These are phyloP conservation scores for Naematelia aurantialba DNA, from an alignment of 768 basidiomycete genomes.

Conservation along the genomic window DNA sequence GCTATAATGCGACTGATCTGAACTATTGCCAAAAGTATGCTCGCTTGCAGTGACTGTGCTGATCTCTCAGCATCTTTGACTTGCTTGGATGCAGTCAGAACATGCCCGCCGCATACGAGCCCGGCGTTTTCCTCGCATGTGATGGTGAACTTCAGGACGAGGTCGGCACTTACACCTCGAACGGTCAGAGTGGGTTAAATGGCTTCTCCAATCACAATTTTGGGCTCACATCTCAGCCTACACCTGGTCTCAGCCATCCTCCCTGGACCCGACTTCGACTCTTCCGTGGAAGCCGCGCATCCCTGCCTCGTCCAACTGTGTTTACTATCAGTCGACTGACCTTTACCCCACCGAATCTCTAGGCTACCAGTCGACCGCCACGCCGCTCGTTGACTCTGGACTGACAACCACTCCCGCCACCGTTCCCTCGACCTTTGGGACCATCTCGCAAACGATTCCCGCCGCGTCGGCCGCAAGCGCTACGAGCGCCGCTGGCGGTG, in stretches of 20 bases:
- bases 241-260: slow-evolving; percentile 10
- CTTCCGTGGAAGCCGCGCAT: slow-evolving; percentile 11
- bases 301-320: slow-evolving; percentile 13
- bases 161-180: slow-evolving; percentile 12
- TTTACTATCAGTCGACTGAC: slow-evolving; percentile 9
- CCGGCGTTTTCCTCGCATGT: slow-evolving; percentile 5
- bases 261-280: slow-evolving; percentile 4
- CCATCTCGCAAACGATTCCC: neutral
- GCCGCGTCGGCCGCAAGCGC: slow-evolving; percentile 2
- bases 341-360: slow-evolving; percentile 9
- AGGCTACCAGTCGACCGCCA: slow-evolving; percentile 1
- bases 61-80: slow-evolving; percentile 9
- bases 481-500: neutral
- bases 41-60: neutral
- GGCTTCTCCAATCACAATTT: neutral
- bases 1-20: slow-evolving; percentile 2
- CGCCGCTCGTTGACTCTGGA: neutral
- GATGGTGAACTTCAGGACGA: slow-evolving; percentile 16
- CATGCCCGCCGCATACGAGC: slow-evolving; percentile 12
- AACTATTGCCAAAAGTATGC: slow-evolving; percentile 15
- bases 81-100: slow-evolving; percentile 12
- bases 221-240: slow-evolving; percentile 2
- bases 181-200: slow-evolving; percentile 12
- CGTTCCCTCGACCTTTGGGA: neutral
- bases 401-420: slow-evolving; percentile 6